Percentiles rank a stretch among this genome's conserved stretches.
These are phyloP conservation scores for Mycena crocata DNA, from an alignment of 768 basidiomycete genomes.

Conservation along the genomic window DNA sequence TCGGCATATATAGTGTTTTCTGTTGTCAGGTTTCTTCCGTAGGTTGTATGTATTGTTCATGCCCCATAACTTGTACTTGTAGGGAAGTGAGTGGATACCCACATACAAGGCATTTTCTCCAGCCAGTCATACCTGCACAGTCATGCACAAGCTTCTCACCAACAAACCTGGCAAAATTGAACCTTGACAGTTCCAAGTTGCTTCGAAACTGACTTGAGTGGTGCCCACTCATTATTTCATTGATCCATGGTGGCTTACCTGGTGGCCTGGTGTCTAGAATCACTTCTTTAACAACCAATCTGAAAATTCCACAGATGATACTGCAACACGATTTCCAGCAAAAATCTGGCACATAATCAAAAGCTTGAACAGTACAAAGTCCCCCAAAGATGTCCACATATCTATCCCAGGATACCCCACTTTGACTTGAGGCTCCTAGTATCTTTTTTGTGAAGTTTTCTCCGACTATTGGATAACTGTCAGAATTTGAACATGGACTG, in stretches of 20 bases:
- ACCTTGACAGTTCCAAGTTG: neutral
- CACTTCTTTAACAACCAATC: neutral
- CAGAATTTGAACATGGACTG: conserved; percentile 8
- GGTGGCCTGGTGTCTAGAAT: no score
- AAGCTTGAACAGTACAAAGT: neutral
- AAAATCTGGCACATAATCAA: neutral
- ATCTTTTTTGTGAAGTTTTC: conserved; percentile 6
- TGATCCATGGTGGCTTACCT: neutral
- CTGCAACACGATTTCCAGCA: neutral
- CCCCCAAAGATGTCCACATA: conserved; percentile 1
- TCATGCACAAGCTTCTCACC: neutral
- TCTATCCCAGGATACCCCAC: conserved; percentile 1
- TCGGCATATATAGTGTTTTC: neutral
- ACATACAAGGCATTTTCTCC: neutral
- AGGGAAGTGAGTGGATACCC: neutral
- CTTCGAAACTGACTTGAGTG: neutral
- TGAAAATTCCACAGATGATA: neutral
- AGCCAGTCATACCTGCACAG: neutral
- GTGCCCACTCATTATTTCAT: neutral
- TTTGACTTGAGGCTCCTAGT: conserved; percentile 7
- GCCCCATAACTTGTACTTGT: neutral
- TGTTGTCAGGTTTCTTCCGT: neutral
- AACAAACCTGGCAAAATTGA: neutral
- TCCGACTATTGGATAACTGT: conserved; percentile 8
- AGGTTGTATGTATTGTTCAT: neutral